These are phyloP conservation scores for Prunus salicina DNA, from an alignment of 306 rosid genomes.

Conservation along the genomic window DNA sequence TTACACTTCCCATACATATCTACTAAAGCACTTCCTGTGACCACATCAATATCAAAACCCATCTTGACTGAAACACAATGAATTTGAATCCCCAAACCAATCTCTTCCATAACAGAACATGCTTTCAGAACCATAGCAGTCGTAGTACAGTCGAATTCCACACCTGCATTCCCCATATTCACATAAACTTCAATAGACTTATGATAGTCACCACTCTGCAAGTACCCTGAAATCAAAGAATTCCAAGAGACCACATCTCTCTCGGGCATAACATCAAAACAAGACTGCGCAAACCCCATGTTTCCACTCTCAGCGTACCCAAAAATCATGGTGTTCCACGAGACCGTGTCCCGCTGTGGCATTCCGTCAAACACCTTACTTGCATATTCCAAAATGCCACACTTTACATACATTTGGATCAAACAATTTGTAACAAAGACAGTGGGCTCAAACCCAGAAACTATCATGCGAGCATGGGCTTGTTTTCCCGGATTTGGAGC, in stretches of 20 bases:
- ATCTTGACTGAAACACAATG: neutral
- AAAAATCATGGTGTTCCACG: constrained; percentile 83
- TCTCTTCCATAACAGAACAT: constrained; percentile 48
- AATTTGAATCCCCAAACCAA: constrained; percentile 40
- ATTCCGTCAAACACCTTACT: neutral
- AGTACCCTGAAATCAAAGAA: neutral
- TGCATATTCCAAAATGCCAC: constrained; percentile 43
- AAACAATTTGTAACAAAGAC: constrained; percentile 66
- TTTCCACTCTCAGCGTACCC: constrained; percentile 54
- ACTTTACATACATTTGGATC: constrained; percentile 53
- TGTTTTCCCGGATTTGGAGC: constrained; percentile 45
- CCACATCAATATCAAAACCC: neutral
- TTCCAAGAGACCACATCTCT: constrained; percentile 63
- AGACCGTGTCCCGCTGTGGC: constrained; percentile 17
- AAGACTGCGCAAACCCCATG: constrained; percentile 28
- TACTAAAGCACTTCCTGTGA: constrained; percentile 70
- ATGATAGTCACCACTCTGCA: constrained; percentile 32
- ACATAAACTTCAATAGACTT: constrained; percentile 34
- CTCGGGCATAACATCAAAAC: constrained; percentile 35
- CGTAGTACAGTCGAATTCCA: constrained; percentile 38
- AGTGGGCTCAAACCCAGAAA: constrained; percentile 63
- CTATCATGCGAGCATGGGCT: constrained; percentile 63
- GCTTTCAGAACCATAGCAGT: constrained; percentile 45
- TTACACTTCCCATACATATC: constrained; percentile 33
- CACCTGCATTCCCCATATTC: constrained; percentile 35